Percentiles rank a stretch among this genome's conserved stretches.
Evolutionary conservation across 148 eudicot genomes (phyloP).

Genomic region (Diospyros lotus): DNA sequence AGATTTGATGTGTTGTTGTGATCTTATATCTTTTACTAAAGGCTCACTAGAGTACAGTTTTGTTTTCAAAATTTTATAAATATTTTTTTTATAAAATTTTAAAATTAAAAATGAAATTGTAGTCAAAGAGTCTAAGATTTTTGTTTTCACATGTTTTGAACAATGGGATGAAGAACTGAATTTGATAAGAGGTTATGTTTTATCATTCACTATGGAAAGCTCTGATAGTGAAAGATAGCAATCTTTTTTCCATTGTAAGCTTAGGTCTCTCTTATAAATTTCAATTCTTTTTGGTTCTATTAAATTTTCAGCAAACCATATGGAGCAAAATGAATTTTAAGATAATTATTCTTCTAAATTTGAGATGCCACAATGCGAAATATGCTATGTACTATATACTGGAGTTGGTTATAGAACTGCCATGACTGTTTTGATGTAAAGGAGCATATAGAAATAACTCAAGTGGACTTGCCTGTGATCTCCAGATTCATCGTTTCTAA

Average conservation of each 20-base stretch:
- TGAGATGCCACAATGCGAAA: background rate
- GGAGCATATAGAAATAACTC: background rate
- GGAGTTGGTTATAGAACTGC: background rate
- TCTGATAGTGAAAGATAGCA: background rate
- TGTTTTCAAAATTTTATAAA: too few species aligned
- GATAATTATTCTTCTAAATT: background rate
- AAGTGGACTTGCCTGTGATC: background rate
- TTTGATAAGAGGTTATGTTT: background rate
- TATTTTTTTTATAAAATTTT: too few species aligned
- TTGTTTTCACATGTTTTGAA: background rate
- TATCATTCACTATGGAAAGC: background rate
- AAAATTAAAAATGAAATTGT: too few species aligned
- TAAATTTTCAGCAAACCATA: background rate
- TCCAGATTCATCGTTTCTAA: slow-evolving; percentile 45
- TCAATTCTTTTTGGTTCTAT: background rate
- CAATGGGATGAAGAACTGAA: background rate
- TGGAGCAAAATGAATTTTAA: slow-evolving; percentile 1
- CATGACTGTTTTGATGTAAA: background rate
- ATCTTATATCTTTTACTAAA: too few species aligned
- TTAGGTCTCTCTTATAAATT: background rate
- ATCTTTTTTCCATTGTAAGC: background rate
- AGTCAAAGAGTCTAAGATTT: background rate
- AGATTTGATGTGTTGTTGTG: too few species aligned
- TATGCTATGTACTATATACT: background rate
- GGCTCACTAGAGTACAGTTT: too few species aligned